A percentile compares a stretch with the other conserved stretches of the same genome.
These are phyloP conservation scores for Lasiosphaeria hispida DNA, from an alignment of 495 filamentous ascomycete species.

Conservation along the genomic window DNA sequence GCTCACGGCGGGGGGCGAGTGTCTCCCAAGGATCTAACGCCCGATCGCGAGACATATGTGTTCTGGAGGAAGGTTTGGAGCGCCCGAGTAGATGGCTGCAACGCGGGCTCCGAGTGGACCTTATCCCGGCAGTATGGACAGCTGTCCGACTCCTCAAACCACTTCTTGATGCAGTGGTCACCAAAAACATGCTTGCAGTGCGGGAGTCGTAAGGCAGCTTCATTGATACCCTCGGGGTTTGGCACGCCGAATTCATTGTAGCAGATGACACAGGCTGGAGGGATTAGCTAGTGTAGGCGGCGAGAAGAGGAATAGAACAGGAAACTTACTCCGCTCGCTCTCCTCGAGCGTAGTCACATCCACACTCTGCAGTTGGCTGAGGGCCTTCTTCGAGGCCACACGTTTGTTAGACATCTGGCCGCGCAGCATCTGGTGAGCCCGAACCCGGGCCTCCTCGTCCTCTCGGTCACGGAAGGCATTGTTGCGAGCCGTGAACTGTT, in stretches of 20 bases:
- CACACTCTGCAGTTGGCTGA: conserved; percentile 46
- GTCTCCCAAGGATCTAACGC: not conserved
- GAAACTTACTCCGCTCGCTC: conserved; percentile 46
- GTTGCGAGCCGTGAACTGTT: conserved; percentile 14
- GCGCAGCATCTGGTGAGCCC: conserved; percentile 37
- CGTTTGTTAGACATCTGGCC: conserved; percentile 40
- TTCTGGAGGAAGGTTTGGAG: conserved; percentile 22
- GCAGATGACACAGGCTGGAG: conserved; percentile 54
- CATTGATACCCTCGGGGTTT: conserved; percentile 51
- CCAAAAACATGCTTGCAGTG: conserved; percentile 60
- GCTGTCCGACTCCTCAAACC: conserved; percentile 57
- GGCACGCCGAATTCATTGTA: conserved; percentile 54
- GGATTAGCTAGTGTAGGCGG: not conserved
- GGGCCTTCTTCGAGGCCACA: conserved; percentile 45
- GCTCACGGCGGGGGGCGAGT: not conserved
- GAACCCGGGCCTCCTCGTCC: conserved; percentile 30
- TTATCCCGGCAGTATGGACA: conserved; percentile 59
- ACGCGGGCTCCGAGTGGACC: conserved; percentile 47
- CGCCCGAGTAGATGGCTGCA: conserved; percentile 9
- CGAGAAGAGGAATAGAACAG: not conserved
- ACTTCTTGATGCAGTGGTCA: conserved; percentile 59
- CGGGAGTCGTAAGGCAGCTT: conserved; percentile 50
- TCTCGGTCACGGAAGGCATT: conserved; percentile 6
- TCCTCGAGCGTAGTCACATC: conserved; percentile 41
- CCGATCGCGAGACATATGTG: not conserved